Base-by-base conservation (phyloP, 2,329 filamentous ascomycete genomes). In the Xylariaceae sp. region DNA sequence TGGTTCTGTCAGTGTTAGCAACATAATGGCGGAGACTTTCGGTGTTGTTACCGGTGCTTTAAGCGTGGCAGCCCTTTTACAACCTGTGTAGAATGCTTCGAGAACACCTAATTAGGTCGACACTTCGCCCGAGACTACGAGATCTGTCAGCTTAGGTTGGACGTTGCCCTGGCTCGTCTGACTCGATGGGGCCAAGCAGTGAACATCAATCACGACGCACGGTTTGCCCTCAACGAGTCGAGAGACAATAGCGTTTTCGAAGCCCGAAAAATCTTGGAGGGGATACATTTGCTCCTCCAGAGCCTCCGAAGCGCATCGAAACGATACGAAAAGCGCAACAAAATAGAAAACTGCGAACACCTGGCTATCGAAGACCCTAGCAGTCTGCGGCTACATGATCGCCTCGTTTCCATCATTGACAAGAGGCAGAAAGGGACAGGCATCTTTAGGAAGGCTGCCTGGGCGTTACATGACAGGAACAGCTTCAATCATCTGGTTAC, bases 31-130 rank as follows among this genome's bases (percentile, higher is more conserved):
- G 49, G 57, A 60, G 35, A 8, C 44, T 3, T 62, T 63, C 35
- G 45, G 56, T 16, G 39, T 43, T 3, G 50, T 60, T 10, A 42
- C 61, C 16, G 55, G 64, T 14, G 64, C 58, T 1, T 49, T 67
- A 6, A 62, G 64, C 33, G 45, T 71, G 2, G 66, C 65, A 17
- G 48, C 55, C 2, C 46, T 65, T 11, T 70, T 72, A 36, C 67
- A 63, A 59, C 59, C 44, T 68, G 63, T 36, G 57, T 73, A 27
- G 59, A 65, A 27, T 68, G 62, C 46, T 72, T 74, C 47, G 60
- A 65, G 17, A 67, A 67, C 48, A 48, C 72, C 37, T 64, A 72
- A 38, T 54, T 70, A 2, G 65, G 64, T 16, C 57, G 53, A 1
- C 51, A 57, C n/a, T 29, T 68, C 36, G 63, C 58, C 0, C 29